Conservation (phyloP, 2,329 filamentous ascomycete species). For the Penicillium italicum region DNA sequence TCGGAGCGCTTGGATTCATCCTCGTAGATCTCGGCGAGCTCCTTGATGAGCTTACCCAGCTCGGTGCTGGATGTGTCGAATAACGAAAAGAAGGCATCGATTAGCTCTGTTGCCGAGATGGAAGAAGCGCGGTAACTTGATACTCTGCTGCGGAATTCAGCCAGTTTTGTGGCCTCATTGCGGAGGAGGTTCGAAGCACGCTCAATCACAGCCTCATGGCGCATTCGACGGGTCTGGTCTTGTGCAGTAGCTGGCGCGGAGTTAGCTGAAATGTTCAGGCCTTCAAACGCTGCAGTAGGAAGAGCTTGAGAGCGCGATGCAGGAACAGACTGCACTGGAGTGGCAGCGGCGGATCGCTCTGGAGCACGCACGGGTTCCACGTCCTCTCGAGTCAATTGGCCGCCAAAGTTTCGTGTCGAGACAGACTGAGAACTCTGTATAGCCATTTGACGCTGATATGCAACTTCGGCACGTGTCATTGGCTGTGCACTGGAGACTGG, state of each 20-base stretch:
- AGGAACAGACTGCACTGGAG: constrained; percentile 25
- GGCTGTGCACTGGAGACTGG: constrained; percentile 75
- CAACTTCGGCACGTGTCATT: constrained; percentile 78
- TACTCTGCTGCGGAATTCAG: constrained; percentile 73
- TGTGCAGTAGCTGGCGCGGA: constrained; percentile 59
- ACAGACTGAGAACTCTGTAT: constrained; percentile 84
- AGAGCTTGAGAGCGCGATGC: constrained; percentile 26
- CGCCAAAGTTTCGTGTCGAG: constrained; percentile 76
- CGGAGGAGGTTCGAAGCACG: constrained; percentile 76
- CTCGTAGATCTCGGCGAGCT: constrained; percentile 90
- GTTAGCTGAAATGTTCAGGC: constrained; percentile 48
- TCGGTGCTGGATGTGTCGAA: constrained; percentile 79
- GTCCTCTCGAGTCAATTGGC: constrained; percentile 64
- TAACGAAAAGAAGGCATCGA: constrained; percentile 82
- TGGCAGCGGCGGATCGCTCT: constrained; percentile 30
- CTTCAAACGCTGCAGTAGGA: constrained; percentile 46
- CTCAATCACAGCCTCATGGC: constrained; percentile 81
- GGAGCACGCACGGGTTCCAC: constrained; percentile 48
- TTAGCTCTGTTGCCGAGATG: constrained; percentile 70
- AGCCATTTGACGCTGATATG: constrained; percentile 86
- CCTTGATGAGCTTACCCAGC: constrained; percentile 82
- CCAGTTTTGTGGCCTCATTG: constrained; percentile 71
- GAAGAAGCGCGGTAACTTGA: constrained; percentile 70
- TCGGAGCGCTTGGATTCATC: constrained; percentile 68
- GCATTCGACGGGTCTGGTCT: constrained; percentile 73